These are phyloP conservation scores for Entomortierella chlamydospora DNA, from an alignment of 192 early-diverging fungal species.

Conservation along the genomic window DNA sequence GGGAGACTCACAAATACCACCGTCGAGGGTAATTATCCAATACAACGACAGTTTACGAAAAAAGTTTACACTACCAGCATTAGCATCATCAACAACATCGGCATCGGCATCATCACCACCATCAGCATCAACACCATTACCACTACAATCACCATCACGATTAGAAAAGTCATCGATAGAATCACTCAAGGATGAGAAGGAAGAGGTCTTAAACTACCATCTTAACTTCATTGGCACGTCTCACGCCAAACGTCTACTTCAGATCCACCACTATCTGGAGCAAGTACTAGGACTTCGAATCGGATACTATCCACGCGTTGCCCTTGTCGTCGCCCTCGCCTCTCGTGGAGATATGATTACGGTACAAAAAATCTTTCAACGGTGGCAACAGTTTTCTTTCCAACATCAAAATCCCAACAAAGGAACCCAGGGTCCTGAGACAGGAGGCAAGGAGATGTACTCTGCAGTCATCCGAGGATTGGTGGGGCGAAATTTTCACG, in stretches of 20 bases:
- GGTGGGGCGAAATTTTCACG: conserved; percentile 29
- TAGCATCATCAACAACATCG: too few species aligned
- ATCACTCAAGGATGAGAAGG: background rate
- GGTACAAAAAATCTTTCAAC: conserved; percentile 9
- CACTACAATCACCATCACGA: background rate
- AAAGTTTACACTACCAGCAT: too few species aligned
- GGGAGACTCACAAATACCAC: background rate
- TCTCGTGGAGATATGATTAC: conserved; percentile 39
- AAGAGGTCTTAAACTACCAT: background rate
- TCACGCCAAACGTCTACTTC: conserved; percentile 27
- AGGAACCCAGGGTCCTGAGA: background rate
- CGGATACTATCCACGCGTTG: conserved; percentile 27
- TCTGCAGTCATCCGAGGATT: conserved; percentile 41
- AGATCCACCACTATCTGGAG: conserved; percentile 50
- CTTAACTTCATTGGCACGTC: conserved; percentile 12
- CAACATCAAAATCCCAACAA: background rate
- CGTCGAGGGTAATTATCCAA: background rate
- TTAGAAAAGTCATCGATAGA: background rate
- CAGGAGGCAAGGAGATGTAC: conserved; percentile 50
- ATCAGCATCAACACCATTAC: conserved; percentile 1
- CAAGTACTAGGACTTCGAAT: conserved; percentile 18
- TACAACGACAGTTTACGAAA: background rate
- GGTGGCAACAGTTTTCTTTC: background rate
- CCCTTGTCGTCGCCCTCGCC: conserved; percentile 31
- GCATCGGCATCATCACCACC: background rate